Percentiles rank a stretch among this genome's conserved stretches.
phyloP scores from a whole-genome alignment of 768 basidiomycete species.

The Mycena sanguinolenta region DNA sequence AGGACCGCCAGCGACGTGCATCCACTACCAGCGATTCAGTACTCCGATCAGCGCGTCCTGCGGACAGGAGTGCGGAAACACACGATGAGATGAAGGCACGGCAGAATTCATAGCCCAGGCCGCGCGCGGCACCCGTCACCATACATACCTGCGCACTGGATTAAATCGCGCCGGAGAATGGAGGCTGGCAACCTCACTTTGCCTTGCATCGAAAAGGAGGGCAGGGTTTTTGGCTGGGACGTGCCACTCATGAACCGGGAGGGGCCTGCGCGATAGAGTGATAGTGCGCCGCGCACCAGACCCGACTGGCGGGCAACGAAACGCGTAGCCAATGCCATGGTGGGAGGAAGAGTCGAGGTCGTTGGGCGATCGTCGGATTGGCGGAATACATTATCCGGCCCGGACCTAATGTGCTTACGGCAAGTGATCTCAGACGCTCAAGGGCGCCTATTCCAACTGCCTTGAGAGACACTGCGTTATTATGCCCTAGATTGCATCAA shows the following conservation, averaged over 20 bases:
- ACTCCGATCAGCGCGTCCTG: background rate
- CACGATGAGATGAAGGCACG: conserved; percentile 90
- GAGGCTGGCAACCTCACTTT: conserved; percentile 65
- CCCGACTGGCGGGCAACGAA: too few relatives aligned
- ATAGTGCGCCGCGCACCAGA: too few relatives aligned
- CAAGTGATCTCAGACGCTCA: too few relatives aligned
- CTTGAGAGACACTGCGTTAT: too few relatives aligned
- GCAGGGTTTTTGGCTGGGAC: conserved; percentile 64
- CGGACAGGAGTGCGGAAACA: conserved; percentile 47
- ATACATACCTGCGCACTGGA: conserved; percentile 76
- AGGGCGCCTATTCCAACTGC: too few relatives aligned
- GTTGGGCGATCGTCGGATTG: too few relatives aligned
- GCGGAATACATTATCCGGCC: too few relatives aligned
- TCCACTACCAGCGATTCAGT: conserved; percentile 63
- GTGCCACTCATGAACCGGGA: conserved; percentile 34
- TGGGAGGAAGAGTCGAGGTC: too few relatives aligned
- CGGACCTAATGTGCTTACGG: too few relatives aligned
- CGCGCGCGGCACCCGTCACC: conserved; percentile 94
- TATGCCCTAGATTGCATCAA: too few relatives aligned
- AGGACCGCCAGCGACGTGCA: conserved; percentile 85
- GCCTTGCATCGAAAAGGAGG: conserved; percentile 82
- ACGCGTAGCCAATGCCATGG: too few relatives aligned
- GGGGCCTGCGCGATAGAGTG: background rate
- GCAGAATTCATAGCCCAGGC: conserved; percentile 92
- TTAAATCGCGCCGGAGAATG: conserved; percentile 4